Evolutionary conservation across 805 yeast species (phyloP).

Genomic region (Yarrowia bubula): DNA sequence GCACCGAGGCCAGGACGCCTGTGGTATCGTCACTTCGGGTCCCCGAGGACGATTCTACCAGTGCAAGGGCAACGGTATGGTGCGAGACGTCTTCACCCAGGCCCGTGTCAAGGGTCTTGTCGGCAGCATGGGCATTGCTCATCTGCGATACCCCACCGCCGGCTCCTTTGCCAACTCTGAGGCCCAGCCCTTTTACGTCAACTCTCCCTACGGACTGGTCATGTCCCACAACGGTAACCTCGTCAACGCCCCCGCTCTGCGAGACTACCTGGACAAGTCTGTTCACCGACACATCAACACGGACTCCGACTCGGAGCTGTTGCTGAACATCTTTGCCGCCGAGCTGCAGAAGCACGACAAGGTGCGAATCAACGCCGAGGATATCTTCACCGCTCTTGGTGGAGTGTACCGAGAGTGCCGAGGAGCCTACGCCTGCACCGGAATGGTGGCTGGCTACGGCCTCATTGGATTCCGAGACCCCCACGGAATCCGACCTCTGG

Average conservation of each 20-base stretch:
- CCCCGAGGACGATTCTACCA: conserved; percentile 89
- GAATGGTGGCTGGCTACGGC: conserved; percentile 95
- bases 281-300: conserved; percentile 98
- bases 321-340: conserved; percentile 86
- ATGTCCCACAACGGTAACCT: conserved; percentile 93
- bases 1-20: conserved; percentile 98
- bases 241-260: conserved; percentile 78
- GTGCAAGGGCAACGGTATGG: conserved; percentile 99
- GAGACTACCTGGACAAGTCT: conserved; percentile 79
- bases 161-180: conserved; percentile 94
- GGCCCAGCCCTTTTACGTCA: conserved; percentile 98
- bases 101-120: conserved; percentile 71
- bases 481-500: conserved; percentile 89
- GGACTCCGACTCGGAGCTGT: conserved; percentile 90
- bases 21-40: conserved; percentile 98
- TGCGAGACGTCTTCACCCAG: conserved; percentile 92
- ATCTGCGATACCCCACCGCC: conserved; percentile 94
- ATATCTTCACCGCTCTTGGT: conserved; percentile 78
- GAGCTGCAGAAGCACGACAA: conserved; percentile 89
- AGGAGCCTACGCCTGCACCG: conserved; percentile 97
- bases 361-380: conserved; percentile 86
- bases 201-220: conserved; percentile 91
- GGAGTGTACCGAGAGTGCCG: conserved; percentile 79
- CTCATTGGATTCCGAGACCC: conserved; percentile 96
- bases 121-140: conserved; percentile 95